phyloP scores from a whole-genome alignment of 2,329 filamentous ascomycete species.

The Curvularia verruculosa region DNA sequence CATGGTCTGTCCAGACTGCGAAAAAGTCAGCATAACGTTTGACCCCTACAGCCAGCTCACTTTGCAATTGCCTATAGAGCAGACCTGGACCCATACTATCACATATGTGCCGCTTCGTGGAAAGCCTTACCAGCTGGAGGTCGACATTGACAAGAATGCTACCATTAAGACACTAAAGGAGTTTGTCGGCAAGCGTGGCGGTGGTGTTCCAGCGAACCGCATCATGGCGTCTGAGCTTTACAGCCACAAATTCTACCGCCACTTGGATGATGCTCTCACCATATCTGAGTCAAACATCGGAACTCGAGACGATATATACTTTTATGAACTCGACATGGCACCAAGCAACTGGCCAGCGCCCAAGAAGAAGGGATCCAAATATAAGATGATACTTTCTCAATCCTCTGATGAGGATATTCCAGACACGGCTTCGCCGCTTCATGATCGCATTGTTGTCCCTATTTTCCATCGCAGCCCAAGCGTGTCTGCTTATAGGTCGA shows the following conservation, averaged over 20 bases:
- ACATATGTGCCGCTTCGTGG: constrained; percentile 79
- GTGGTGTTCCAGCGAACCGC: constrained; percentile 60
- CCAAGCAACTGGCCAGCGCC: constrained; percentile 78
- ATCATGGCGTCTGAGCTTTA: constrained; percentile 86
- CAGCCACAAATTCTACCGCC: constrained; percentile 82
- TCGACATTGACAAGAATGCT: constrained; percentile 81
- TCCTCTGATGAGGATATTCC: constrained; percentile 56
- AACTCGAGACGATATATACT: constrained; percentile 65
- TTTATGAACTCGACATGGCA: constrained; percentile 77
- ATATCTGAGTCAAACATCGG: constrained; percentile 75
- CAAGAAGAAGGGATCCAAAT: constrained; percentile 55
- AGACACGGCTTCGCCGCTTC: constrained; percentile 64
- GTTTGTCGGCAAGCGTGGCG: constrained; percentile 61
- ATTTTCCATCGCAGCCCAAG: constrained; percentile 66
- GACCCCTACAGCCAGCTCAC: constrained; percentile 97
- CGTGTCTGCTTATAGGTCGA: constrained; percentile 40
- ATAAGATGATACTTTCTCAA: constrained; percentile 55
- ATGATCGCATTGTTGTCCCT: constrained; percentile 72
- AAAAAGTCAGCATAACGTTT: constrained; percentile 97
- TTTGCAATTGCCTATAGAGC: constrained; percentile 85
- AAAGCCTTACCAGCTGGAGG: constrained; percentile 70
- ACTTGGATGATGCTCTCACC: constrained; percentile 69
- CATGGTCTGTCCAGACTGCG: constrained; percentile 85
- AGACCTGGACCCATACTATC: constrained; percentile 75
- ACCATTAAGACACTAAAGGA: constrained; percentile 72